A percentile compares a stretch with the other conserved stretches of the same genome.
Evolutionary conservation across 177 flowering plant genomes (phyloP).

Genomic region (Tripterygium wilfordii): DNA sequence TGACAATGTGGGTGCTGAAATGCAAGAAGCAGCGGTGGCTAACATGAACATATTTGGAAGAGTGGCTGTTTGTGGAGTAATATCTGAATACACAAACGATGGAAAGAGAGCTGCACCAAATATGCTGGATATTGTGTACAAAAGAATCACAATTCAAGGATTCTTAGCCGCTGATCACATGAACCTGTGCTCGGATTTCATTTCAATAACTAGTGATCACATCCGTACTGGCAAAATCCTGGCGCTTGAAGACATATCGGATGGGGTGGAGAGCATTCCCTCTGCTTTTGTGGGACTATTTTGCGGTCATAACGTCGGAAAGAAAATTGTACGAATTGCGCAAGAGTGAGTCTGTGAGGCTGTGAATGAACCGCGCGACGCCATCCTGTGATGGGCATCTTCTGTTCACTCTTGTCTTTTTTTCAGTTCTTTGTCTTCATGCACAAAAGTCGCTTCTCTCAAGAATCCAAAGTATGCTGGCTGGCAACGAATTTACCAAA

Average conservation of each 20-base stretch:
- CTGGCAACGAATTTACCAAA: too few species aligned
- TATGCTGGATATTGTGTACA: constrained; percentile 51
- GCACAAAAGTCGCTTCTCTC: too few species aligned
- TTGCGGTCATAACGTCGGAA: constrained; percentile 49
- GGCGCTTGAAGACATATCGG: constrained; percentile 46
- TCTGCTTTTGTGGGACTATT: constrained; percentile 49
- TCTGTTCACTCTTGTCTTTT: too few species aligned
- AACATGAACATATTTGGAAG: constrained; percentile 73
- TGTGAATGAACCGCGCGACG: too few species aligned
- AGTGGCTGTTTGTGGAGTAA: constrained; percentile 64
- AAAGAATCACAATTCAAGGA: constrained; percentile 52
- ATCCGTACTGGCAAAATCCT: constrained; percentile 27
- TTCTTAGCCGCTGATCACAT: constrained; percentile 37
- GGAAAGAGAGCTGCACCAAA: constrained; percentile 38
- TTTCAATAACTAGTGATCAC: constrained; percentile 24
- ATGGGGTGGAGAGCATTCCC: constrained; percentile 50
- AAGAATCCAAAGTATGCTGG: too few species aligned
- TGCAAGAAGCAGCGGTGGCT: constrained; percentile 64
- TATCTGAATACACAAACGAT: constrained; percentile 47
- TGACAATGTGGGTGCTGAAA: constrained; percentile 73
- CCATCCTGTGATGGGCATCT: too few species aligned
- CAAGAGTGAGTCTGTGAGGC: constrained; percentile 13
- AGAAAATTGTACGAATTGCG: constrained; percentile 42
- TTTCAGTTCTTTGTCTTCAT: too few species aligned
- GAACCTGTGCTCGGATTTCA: constrained; percentile 26